A percentile compares a stretch with the other conserved stretches of the same genome.
Evolutionary conservation across 331 rosid genomes (phyloP).

Genomic region (Quercus tomentella): DNA sequence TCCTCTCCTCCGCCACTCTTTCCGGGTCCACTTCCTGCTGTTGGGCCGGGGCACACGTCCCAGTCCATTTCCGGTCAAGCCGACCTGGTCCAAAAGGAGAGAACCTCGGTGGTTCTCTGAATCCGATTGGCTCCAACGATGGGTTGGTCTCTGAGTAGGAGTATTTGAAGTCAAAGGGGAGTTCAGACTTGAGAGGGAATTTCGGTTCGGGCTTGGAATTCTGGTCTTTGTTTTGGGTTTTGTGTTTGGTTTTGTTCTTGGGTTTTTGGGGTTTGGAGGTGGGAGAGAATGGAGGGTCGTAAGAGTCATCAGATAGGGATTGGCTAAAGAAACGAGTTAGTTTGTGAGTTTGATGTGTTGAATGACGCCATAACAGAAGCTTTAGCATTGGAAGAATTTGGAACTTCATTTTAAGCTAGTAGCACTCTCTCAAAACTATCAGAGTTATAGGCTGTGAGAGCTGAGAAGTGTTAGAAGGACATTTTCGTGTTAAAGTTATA

Average conservation of each 20-base stretch:
- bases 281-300: conserved; percentile 82
- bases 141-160: conserved; percentile 68
- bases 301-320: conserved; percentile 9
- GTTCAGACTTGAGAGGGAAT: conserved; percentile 55
- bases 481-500: too few relatives aligned
- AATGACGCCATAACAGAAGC: conserved; percentile 21
- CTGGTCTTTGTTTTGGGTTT: conserved; percentile 7
- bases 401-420: neutral
- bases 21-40: conserved; percentile 29
- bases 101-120: conserved; percentile 87
- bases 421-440: neutral
- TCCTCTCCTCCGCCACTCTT: conserved; percentile 40
- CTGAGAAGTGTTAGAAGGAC: neutral
- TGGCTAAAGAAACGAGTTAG: conserved; percentile 17
- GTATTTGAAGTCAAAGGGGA: conserved; percentile 84
- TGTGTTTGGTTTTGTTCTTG: conserved; percentile 18
- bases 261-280: conserved; percentile 30
- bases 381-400: conserved; percentile 16
- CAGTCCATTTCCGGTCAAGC: conserved; percentile 78
- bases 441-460: neutral
- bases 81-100: conserved; percentile 89
- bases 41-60: conserved; percentile 52
- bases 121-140: conserved; percentile 52
- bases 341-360: neutral
- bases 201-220: conserved; percentile 3